These are phyloP conservation scores for Fusarium sp. DNA, from an alignment of 2,329 filamentous ascomycete genomes.

Conservation along the genomic window DNA sequence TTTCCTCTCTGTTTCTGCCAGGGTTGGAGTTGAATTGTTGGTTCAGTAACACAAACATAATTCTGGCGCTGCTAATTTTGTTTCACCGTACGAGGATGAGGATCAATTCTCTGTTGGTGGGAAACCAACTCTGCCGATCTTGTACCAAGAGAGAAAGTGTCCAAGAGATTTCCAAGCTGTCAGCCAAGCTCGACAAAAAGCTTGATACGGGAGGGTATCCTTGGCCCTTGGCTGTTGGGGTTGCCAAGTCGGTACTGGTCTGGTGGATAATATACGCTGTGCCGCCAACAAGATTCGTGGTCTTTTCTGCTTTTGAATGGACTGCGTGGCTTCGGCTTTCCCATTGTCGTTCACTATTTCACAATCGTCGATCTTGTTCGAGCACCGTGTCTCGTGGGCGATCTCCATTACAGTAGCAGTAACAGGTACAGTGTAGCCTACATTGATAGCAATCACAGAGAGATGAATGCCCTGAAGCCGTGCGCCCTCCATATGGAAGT, in stretches of 20 bases:
- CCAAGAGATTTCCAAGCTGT: slow-evolving; percentile 23
- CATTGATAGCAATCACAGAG: not conserved
- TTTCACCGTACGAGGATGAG: slow-evolving; percentile 30
- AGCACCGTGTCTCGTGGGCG: slow-evolving; percentile 18
- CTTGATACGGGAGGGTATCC: slow-evolving; percentile 3
- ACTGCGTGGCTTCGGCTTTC: not conserved
- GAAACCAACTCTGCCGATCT: slow-evolving; percentile 19
- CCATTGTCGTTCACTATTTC: slow-evolving; percentile 2
- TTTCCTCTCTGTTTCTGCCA: slow-evolving; percentile 12
- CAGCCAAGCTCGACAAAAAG: slow-evolving; percentile 25
- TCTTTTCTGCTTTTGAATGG: slow-evolving; percentile 5
- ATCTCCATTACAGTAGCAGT: slow-evolving; percentile 35
- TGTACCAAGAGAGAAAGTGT: not conserved
- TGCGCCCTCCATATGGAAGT: slow-evolving; percentile 2
- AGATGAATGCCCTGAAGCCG: slow-evolving; percentile 9
- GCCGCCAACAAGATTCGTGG: not conserved
- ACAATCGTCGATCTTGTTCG: not conserved
- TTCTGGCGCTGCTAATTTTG: slow-evolving; percentile 12
- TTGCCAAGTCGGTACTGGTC: slow-evolving; percentile 34
- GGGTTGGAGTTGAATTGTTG: slow-evolving; percentile 8
- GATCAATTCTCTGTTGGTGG: not conserved
- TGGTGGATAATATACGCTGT: slow-evolving; percentile 3
- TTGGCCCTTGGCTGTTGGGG: not conserved
- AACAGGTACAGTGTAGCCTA: slow-evolving; percentile 16
- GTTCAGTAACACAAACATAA: not conserved